Base-by-base conservation (phyloP, 306 rosid species). In the Myrica gale region DNA sequence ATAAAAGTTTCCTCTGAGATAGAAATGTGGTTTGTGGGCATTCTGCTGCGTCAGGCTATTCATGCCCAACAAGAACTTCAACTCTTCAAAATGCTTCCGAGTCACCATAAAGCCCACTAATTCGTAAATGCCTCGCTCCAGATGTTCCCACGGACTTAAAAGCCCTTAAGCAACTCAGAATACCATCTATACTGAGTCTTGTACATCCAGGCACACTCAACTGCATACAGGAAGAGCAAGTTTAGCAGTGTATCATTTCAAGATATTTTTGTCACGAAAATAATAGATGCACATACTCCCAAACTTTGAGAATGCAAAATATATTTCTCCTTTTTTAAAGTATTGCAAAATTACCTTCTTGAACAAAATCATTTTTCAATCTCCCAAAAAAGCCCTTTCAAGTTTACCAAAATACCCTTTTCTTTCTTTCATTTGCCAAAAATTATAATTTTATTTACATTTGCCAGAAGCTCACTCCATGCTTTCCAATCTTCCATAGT, bases 201-300 rank as follows among this genome's bases (percentile, higher is more conserved):
- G 96, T 90, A 76, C 97, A 95, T 56, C 97, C 98, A 44, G 96
- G 98, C 72, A 95, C 92, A 74, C 90, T 86, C 79, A 95, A 83
- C 98, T 95, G 86, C 84, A 81, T 69, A 68, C 39, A 85, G 56
- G 5, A 81, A 73, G 65, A 60, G 67, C 69, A 46, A 68, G 39
- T 67, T 68, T 63, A 66, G 78, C 73, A 58, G 68, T 55, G 73
- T 32, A 53, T 57, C 51, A 54, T 68, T 47, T 20, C 9, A 78
- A 60, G 3, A 58, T 47, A n/a, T n/a, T n/a, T n/a, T n/a, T n/a
- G 26, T 23, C 1, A 1, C 2, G 2, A 26, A 26, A 26, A 26
- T 26, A 1, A 1, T 1, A 26, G 32, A 1, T 26, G 0, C 0
- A 26, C 0, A 26, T 26, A 26, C 2, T 26, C 32, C 1, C 1